Base-by-base conservation (phyloP, 2,329 filamentous ascomycete genomes). In the Ophiostoma novo-ulmi region DNA sequence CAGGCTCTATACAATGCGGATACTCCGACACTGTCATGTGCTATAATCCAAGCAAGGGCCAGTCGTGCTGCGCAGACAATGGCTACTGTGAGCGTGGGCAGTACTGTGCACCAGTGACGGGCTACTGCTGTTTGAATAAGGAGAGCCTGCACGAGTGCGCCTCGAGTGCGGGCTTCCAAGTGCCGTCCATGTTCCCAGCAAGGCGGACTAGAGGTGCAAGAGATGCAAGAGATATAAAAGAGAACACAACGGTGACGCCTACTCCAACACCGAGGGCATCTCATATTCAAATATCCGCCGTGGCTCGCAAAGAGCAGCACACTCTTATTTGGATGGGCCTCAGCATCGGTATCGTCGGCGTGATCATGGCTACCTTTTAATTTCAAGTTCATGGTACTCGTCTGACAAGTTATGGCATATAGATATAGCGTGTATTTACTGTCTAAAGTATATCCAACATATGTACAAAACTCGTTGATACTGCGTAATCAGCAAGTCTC, bases 361-460 rank as follows among this genome's bases (percentile, higher is more conserved):
- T 48, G 17, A 48, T 48, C 44, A n/a, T n/a, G 17, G 44, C 44
- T 48, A 20, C 17, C 6, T 20, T 48, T 48, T 48, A n/a, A 20
- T 31, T 31, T 3, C 11, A 20, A 20, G 44, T 7, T 5, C 20
- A 39, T 17, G 17, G 44, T 11, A 8, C 11, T 39, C 38, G 2
- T 39, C 38, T 11, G 38, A 39, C 10, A 11, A 26, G n/a, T 8
- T 7, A 48, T 48, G n/a, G 6, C n/a, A 48, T 44, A 17, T 14
- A 44, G 26, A 58, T 44, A 44, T 58, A 58, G 52, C 26, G 11
- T 58, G 52, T 58, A 58, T 58, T 58, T 58, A 58, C 52, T 58
- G 22, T 58, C 52, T 58, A 58, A 26, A 17, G 44, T 55, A 14
- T n/a, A 39, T 39, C 8, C 17, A 38, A 17, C 36, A 11, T 65